Evolutionary conservation across 495 filamentous ascomycete genomes (phyloP).

Genomic region (Hypoxylon perforatum): DNA sequence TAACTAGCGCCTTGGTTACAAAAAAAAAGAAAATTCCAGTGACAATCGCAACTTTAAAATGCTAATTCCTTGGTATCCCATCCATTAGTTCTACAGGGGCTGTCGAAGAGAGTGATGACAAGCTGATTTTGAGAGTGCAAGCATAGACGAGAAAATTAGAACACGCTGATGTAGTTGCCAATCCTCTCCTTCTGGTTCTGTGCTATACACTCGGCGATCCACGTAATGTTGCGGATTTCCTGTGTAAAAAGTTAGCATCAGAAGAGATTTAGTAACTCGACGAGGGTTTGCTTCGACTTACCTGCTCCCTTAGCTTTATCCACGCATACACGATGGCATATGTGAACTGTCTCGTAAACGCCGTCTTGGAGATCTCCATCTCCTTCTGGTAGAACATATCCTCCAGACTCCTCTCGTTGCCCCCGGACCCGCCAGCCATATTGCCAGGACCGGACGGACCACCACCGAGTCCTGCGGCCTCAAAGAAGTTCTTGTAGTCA

Average conservation of each 20-base stretch:
- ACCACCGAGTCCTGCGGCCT: slow-evolving; percentile 86
- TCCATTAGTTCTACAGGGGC: slow-evolving; percentile 49
- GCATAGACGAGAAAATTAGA: slow-evolving; percentile 53
- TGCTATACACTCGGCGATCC: slow-evolving; percentile 99
- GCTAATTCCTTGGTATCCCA: slow-evolving; percentile 42
- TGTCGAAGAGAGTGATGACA: slow-evolving; percentile 22
- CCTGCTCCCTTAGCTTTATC: slow-evolving; percentile 98
- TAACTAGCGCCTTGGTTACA: slow-evolving; percentile 31
- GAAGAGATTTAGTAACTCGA: too few relatives aligned
- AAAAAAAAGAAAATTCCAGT: slow-evolving; percentile 17
- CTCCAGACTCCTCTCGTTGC: slow-evolving; percentile 90
- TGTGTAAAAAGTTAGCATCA: slow-evolving; percentile 50
- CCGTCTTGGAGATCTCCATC: slow-evolving; percentile 95
- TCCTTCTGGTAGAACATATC: slow-evolving; percentile 99
- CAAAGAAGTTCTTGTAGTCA: slow-evolving; percentile 96
- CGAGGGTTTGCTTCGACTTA: slow-evolving; percentile 55
- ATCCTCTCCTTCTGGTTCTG: slow-evolving; percentile 99
- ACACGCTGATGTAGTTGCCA: slow-evolving; percentile 97
- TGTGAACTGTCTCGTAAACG: slow-evolving; percentile 97
- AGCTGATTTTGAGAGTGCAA: slow-evolving; percentile 13
- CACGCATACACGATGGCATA: slow-evolving; percentile 95
- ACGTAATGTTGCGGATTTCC: slow-evolving; percentile 99
- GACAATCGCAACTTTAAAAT: slow-evolving; percentile 31
- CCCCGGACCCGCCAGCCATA: slow-evolving; percentile 79
- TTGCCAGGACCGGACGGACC: slow-evolving; percentile 79